phyloP scores from a whole-genome alignment of 2,329 filamentous ascomycete genomes.

The Diaporthe nobilis region DNA sequence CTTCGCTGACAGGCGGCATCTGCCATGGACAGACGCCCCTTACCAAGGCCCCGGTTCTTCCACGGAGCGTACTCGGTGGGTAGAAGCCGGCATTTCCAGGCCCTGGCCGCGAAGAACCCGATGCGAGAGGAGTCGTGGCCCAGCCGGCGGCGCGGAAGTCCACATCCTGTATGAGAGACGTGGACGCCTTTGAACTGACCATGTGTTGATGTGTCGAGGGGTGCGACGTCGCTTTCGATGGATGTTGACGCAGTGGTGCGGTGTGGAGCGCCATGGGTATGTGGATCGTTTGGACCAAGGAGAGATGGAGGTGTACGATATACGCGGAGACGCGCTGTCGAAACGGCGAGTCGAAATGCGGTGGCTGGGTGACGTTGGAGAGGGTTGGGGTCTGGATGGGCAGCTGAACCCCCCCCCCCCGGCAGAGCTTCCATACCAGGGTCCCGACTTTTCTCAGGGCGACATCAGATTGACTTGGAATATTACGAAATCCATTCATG shows the following conservation, averaged over 20 bases:
- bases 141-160: constrained; percentile 34
- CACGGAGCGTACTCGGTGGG: constrained; percentile 34
- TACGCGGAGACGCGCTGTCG: too few species aligned
- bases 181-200: constrained; percentile 41
- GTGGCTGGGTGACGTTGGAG: too few species aligned
- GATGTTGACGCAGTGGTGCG: background rate
- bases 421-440: too few species aligned
- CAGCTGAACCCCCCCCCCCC: too few species aligned
- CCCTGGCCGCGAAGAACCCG: constrained; percentile 28
- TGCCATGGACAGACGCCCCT: constrained; percentile 17
- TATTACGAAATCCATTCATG: too few species aligned
- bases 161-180: constrained; percentile 30
- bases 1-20: constrained; percentile 31
- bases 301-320: too few species aligned
- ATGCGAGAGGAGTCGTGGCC: background rate
- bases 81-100: constrained; percentile 39
- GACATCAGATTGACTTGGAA: too few species aligned
- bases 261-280: background rate
- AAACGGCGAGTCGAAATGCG: too few species aligned
- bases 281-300: background rate
- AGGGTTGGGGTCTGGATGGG: too few species aligned
- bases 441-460: too few species aligned
- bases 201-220: background rate
- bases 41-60: constrained; percentile 37
- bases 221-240: background rate